A percentile compares a stretch with the other conserved stretches of the same genome.
Conservation (phyloP, 345 rosid genomes). For the Lenwebbia sp. region DNA sequence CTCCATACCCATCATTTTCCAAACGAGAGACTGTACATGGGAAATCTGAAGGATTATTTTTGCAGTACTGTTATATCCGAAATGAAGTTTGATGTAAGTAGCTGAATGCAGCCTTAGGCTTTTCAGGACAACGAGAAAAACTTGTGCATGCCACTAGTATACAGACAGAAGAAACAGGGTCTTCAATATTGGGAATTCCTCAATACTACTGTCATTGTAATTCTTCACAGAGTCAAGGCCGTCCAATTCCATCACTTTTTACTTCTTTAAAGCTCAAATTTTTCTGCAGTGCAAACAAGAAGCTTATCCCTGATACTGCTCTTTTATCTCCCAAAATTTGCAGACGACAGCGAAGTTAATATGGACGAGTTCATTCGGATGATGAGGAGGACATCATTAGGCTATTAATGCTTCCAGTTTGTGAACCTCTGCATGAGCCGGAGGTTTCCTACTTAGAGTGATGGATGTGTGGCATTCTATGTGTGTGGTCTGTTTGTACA, state of each 20-base stretch:
- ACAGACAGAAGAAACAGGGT: not conserved
- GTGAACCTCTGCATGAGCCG: not conserved
- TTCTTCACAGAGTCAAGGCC: not conserved
- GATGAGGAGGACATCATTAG: constrained; percentile 56
- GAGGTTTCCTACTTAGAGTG: not conserved
- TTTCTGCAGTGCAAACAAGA: not conserved
- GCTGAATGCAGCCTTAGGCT: not conserved
- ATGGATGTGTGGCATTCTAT: not conserved
- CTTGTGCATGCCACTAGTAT: not conserved
- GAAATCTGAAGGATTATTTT: not conserved
- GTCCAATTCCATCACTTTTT: not conserved
- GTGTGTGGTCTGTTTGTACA: not conserved
- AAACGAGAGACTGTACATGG: not conserved
- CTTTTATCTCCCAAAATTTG: constrained; percentile 1
- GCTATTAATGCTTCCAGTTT: constrained; percentile 12
- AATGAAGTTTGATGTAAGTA: not conserved
- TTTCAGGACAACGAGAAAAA: not conserved
- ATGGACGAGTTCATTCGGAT: constrained; percentile 55
- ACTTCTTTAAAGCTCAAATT: not conserved
- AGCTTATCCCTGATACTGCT: not conserved
- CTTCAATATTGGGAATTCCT: not conserved
- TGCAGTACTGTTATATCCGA: not conserved
- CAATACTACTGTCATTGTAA: not conserved
- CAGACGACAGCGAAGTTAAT: constrained; percentile 70
- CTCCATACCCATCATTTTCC: not conserved